These are phyloP conservation scores for Eurotiales sp. DNA, from an alignment of 2,329 filamentous ascomycete species.

Conservation along the genomic window DNA sequence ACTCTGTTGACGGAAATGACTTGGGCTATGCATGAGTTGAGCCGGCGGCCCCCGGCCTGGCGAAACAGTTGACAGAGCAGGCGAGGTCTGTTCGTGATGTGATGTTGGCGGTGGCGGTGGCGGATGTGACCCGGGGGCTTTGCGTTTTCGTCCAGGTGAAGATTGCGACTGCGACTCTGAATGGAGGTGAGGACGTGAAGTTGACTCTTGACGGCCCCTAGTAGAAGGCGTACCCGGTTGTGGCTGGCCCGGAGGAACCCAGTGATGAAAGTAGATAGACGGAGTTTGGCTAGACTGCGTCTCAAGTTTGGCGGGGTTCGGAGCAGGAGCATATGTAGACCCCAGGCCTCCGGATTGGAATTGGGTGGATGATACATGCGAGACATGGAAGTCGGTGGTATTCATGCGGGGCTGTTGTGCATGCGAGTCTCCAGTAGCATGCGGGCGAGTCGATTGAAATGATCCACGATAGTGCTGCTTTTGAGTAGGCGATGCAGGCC, in stretches of 20 bases:
- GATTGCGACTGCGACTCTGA: constrained; percentile 65
- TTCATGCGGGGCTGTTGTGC: constrained; percentile 33
- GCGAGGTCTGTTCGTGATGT: constrained; percentile 23
- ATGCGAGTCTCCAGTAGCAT: constrained; percentile 16
- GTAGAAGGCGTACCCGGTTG: constrained; percentile 72
- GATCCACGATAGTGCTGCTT: constrained; percentile 22
- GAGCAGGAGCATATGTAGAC: constrained; percentile 21
- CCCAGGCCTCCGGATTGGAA: constrained; percentile 28
- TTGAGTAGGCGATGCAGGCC: constrained; percentile 20
- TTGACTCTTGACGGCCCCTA: constrained; percentile 57
- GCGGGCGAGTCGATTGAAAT: constrained; percentile 21
- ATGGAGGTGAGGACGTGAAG: constrained; percentile 46
- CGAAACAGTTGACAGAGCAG: constrained; percentile 1
- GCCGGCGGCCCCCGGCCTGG: neutral
- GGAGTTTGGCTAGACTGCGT: constrained; percentile 62
- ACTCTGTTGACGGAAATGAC: constrained; percentile 16
- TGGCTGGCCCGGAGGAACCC: constrained; percentile 73
- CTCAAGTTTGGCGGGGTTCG: constrained; percentile 54
- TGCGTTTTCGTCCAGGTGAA: constrained; percentile 75
- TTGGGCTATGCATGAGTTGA: neutral
- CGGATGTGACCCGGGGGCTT: constrained; percentile 58
- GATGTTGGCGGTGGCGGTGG: constrained; percentile 50
- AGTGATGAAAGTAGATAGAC: constrained; percentile 87
- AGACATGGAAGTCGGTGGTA: constrained; percentile 40
- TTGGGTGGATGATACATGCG: constrained; percentile 29